These are phyloP conservation scores for Scenedesmus sp. DNA, from an alignment of 163 green algal genomes.

Conservation along the genomic window DNA sequence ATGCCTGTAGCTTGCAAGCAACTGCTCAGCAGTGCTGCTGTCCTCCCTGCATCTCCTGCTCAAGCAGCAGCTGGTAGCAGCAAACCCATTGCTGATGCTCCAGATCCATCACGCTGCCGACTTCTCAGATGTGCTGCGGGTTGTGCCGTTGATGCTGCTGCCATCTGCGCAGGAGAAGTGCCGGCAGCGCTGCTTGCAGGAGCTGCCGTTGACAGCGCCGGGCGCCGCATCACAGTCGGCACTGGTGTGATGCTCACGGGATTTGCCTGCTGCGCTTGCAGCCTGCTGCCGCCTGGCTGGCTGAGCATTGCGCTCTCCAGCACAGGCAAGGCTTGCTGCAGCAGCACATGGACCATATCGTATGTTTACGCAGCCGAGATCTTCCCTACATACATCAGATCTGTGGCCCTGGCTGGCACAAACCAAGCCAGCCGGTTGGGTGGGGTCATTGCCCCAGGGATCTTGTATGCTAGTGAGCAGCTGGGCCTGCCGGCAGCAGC, in stretches of 20 bases:
- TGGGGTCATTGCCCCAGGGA: constrained; percentile 28
- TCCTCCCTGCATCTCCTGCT: not conserved
- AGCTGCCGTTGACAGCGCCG: constrained; percentile 11
- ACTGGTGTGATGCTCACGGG: constrained; percentile 26
- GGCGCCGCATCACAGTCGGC: constrained; percentile 14
- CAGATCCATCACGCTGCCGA: no score
- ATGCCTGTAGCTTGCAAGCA: no score
- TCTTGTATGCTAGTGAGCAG: constrained; percentile 23
- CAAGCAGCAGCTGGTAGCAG: no score
- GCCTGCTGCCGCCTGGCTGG: not conserved
- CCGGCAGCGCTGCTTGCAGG: not conserved
- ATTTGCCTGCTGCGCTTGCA: not conserved
- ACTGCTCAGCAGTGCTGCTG: not conserved
- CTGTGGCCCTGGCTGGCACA: constrained; percentile 9
- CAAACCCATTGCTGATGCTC: no score
- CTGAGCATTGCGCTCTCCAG: not conserved
- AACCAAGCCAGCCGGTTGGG: constrained; percentile 40
- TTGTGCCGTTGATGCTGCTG: not conserved
- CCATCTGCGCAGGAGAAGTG: not conserved
- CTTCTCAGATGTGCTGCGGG: no score
- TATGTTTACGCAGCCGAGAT: constrained; percentile 41
- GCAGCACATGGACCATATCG: constrained; percentile 28
- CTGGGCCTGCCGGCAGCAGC: not conserved
- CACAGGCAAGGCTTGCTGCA: constrained; percentile 33
- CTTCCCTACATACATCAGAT: constrained; percentile 31